Conservation (phyloP, 1,284 basidiomycete species). For the Papiliotrema fonsecae region DNA sequence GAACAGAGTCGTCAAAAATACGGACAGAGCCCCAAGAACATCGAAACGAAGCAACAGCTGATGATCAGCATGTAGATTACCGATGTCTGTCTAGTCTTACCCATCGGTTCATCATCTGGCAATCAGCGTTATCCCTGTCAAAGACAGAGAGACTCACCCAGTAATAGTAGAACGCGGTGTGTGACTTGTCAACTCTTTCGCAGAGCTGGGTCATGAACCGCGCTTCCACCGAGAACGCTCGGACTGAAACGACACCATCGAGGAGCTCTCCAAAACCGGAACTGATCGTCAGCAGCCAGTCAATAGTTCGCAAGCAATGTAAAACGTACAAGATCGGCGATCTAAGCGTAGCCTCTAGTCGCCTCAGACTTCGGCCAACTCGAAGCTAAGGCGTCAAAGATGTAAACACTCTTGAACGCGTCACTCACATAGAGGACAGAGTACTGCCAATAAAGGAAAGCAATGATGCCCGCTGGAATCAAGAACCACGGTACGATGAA, state of each 20-base stretch:
- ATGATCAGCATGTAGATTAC: neutral
- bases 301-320: conserved; percentile 20
- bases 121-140: neutral
- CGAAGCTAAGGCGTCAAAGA: too few relatives aligned
- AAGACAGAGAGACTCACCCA: conserved; percentile 28
- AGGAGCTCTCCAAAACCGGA: conserved; percentile 72
- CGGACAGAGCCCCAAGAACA: conserved; percentile 65
- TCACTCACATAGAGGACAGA: conserved; percentile 68
- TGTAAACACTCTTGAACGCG: too few relatives aligned
- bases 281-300: conserved; percentile 9
- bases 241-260: conserved; percentile 72
- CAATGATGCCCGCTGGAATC: conserved; percentile 62
- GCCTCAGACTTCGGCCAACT: conserved; percentile 68
- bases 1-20: conserved; percentile 69
- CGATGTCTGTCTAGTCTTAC: conserved; percentile 34
- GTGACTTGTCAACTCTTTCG: conserved; percentile 62
- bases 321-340: conserved; percentile 46
- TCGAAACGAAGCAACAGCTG: conserved; percentile 63
- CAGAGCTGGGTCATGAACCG: conserved; percentile 70
- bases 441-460: conserved; percentile 58
- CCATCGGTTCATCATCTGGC: conserved; percentile 73
- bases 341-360: conserved; percentile 59
- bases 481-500: conserved; percentile 68
- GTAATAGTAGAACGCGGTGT: conserved; percentile 48
- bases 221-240: conserved; percentile 78